Conservation (phyloP, 2,329 filamentous ascomycete genomes). For the Hypoxylon sp. region DNA sequence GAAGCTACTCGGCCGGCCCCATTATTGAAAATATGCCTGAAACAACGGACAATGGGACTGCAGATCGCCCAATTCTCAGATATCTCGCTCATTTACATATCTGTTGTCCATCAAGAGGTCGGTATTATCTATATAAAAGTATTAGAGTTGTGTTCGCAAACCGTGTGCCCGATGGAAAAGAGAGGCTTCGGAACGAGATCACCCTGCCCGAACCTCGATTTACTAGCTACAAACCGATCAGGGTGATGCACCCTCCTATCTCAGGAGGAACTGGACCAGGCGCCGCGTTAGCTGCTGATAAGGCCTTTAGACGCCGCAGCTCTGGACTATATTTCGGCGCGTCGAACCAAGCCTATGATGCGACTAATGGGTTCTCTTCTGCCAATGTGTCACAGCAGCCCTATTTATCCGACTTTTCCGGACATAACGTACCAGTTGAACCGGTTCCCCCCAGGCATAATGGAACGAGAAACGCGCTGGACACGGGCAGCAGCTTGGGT, state of each 20-base stretch:
- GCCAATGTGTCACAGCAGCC: slow-evolving; percentile 45
- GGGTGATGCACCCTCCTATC: slow-evolving; percentile 63
- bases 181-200: slow-evolving; percentile 90
- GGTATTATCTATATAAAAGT: slow-evolving; percentile 91
- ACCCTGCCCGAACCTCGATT: slow-evolving; percentile 91
- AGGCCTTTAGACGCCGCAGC: slow-evolving; percentile 71
- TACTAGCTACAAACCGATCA: slow-evolving; percentile 81
- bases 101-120: slow-evolving; percentile 85
- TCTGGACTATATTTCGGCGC: slow-evolving; percentile 63
- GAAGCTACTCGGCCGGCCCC: slow-evolving; percentile 90
- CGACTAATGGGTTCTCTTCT: slow-evolving; percentile 53
- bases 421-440: slow-evolving; percentile 60
- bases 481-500: slow-evolving; percentile 48
- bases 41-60: slow-evolving; percentile 47
- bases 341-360: slow-evolving; percentile 55
- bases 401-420: slow-evolving; percentile 50
- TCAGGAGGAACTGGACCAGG: slow-evolving; percentile 59
- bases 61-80: slow-evolving; percentile 79
- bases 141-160: slow-evolving; percentile 97
- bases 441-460: slow-evolving; percentile 65
- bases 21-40: slow-evolving; percentile 77
- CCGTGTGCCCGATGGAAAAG: slow-evolving; percentile 93
- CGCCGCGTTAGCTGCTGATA: slow-evolving; percentile 70
- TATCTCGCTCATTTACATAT: slow-evolving; percentile 96
- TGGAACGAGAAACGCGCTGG: slow-evolving; percentile 52